Base-by-base conservation (phyloP, 106 monocot genomes). In the Platanthera zijinensis region DNA sequence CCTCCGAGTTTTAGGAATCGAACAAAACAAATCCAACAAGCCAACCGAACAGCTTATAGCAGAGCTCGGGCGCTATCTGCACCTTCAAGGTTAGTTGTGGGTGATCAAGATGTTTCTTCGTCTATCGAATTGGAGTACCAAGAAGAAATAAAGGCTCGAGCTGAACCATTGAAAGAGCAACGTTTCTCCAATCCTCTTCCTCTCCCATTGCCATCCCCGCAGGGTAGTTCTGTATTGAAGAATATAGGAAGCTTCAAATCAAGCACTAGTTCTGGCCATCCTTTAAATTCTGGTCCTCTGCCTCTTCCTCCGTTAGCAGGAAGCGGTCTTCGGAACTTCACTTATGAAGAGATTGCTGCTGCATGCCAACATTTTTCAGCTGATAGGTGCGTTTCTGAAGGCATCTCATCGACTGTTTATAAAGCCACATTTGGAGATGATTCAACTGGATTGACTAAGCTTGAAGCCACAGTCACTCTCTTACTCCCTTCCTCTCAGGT, bases 1-100 rank as follows among this genome's bases (percentile, higher is more conserved):
- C 96, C 96, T 66, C 93, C 96, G 18, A 97, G 96, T 78, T 97
- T 97, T 82, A 89, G 84, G 82, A 91, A 77, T 46, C 83, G 91
- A 81, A 57, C 81, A 5, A 91, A 86, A 70, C 49, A 21, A 21
- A 12, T 76, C 6, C 91, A 86, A 81, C 81, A 83, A 10, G 46
- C 72, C 7, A 74, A 39, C 50, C 74, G 67, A 78, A 25, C 45
- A 1, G 28, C 50, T 71, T 83, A 82, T 75, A 84, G 53, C 64
- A 89, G 92, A 82, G 64, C 76, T 9, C 85, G 96, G 17, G 89
- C 87, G 67, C 80, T 93, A 53, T 97, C 96, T 72, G 96, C 93
- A 51, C 96, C 96, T 57, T 97, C 96, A 30, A 91, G 85, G 64
- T 79, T 97, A 53, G 61, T 91, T 78, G 78, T 91, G 30, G 54